Conservation (phyloP, 495 filamentous ascomycete genomes). For the Penicillium pancosmium region DNA sequence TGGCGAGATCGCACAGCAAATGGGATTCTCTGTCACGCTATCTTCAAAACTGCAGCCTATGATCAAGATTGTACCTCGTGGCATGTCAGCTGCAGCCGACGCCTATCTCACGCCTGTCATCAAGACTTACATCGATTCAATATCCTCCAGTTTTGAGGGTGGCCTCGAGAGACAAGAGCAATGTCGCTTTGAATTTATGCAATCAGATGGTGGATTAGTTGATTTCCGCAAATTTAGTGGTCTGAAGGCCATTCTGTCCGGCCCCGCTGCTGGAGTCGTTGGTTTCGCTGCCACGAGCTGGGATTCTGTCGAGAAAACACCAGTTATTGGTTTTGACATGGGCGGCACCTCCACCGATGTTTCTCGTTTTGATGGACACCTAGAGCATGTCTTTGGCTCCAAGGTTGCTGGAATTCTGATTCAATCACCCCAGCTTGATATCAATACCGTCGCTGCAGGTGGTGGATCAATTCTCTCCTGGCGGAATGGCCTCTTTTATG, state of each 20-base stretch:
- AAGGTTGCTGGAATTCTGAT: constrained; percentile 95
- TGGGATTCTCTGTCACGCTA: constrained; percentile 61
- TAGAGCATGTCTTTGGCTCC: constrained; percentile 97
- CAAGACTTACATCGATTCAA: constrained; percentile 91
- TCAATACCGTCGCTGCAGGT: constrained; percentile 95
- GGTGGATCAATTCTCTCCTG: constrained; percentile 89
- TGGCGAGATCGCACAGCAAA: constrained; percentile 49
- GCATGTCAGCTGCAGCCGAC: constrained; percentile 91
- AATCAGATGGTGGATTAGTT: constrained; percentile 58
- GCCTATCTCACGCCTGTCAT: constrained; percentile 96
- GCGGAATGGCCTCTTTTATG: constrained; percentile 93
- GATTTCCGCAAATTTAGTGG: constrained; percentile 61
- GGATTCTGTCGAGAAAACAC: constrained; percentile 80
- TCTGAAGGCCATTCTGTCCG: constrained; percentile 60
- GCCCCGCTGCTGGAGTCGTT: constrained; percentile 73
- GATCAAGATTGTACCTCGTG: constrained; percentile 74
- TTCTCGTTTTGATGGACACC: constrained; percentile 87
- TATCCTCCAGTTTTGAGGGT: constrained; percentile 65
- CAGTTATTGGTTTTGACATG: constrained; percentile 98
- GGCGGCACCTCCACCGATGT: constrained; percentile 94
- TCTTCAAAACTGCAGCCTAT: constrained; percentile 77
- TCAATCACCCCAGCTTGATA: constrained; percentile 93
- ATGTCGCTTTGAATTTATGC: constrained; percentile 57
- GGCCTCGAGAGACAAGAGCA: constrained; percentile 51
- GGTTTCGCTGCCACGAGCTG: constrained; percentile 94